phyloP scores from a whole-genome alignment of 345 rosid genomes.

The Linum tenue region DNA sequence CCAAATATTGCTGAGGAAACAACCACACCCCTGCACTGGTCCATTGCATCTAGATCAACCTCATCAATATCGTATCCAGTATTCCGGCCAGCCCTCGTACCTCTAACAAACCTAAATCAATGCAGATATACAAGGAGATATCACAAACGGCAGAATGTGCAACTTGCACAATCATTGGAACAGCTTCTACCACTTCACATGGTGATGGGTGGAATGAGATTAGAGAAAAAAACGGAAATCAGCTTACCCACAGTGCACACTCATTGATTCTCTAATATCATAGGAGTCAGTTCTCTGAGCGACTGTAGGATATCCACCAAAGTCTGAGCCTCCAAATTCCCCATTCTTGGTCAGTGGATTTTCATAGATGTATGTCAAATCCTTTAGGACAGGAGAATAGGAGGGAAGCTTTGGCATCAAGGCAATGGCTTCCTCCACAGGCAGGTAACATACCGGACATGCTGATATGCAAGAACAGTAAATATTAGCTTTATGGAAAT shows the following conservation, averaged over 20 bases:
- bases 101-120: constrained; percentile 67
- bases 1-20: constrained; percentile 98
- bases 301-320: constrained; percentile 93
- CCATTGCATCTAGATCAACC: constrained; percentile 77
- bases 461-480: constrained; percentile 43
- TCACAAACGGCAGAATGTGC: constrained; percentile 9
- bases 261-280: constrained; percentile 77
- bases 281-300: constrained; percentile 74
- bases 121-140: background rate
- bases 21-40: constrained; percentile 74
- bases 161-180: background rate
- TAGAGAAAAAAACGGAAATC: background rate
- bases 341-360: constrained; percentile 44
- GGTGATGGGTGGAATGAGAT: background rate
- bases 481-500: constrained; percentile 14
- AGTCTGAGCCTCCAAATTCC: constrained; percentile 95
- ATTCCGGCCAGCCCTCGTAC: constrained; percentile 64
- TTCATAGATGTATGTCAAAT: constrained; percentile 64
- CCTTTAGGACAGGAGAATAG: constrained; percentile 66
- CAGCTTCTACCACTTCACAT: no score
- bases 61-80: constrained; percentile 90
- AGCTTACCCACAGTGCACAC: constrained; percentile 83
- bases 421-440: constrained; percentile 83
- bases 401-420: constrained; percentile 81
- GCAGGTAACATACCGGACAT: constrained; percentile 97